Conservation (phyloP, 192 early-diverging fungal genomes). For the Haplosporangium gracile region DNA sequence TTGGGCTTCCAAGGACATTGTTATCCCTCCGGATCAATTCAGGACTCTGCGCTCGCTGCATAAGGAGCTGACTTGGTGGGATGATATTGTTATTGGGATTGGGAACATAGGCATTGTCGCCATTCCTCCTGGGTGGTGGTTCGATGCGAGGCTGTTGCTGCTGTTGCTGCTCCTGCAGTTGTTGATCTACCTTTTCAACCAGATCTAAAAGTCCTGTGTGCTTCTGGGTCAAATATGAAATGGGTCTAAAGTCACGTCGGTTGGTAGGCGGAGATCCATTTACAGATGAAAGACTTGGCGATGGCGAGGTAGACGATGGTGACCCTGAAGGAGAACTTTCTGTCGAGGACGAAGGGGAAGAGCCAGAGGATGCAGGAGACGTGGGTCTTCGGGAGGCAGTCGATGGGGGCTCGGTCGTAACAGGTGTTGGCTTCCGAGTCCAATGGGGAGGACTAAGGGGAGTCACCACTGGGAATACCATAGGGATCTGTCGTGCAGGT, state of each 20-base stretch:
- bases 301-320: slow-evolving; percentile 10
- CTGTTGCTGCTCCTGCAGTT: slow-evolving; percentile 18
- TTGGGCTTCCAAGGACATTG: slow-evolving; percentile 43
- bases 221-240: slow-evolving; percentile 41
- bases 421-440: slow-evolving; percentile 13
- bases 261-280: slow-evolving; percentile 7
- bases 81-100: slow-evolving; percentile 47
- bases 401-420: neutral
- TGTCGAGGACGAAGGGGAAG: neutral
- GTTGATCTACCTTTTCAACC: neutral
- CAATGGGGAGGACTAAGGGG: slow-evolving; percentile 43
- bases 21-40: slow-evolving; percentile 19
- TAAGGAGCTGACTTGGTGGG: slow-evolving; percentile 35
- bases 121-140: neutral
- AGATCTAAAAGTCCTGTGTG: slow-evolving; percentile 5
- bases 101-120: slow-evolving; percentile 35
- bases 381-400: neutral
- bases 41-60: slow-evolving; percentile 34
- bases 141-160: neutral
- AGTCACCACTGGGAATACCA: slow-evolving; percentile 50
- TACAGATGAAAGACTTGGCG: slow-evolving; percentile 20
- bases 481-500: slow-evolving; percentile 48
- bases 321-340: slow-evolving; percentile 26
- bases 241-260: slow-evolving; percentile 40
- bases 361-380: neutral